Evolutionary conservation across 805 yeast genomes (phyloP).

Genomic region (Spathaspora arborariae): DNA sequence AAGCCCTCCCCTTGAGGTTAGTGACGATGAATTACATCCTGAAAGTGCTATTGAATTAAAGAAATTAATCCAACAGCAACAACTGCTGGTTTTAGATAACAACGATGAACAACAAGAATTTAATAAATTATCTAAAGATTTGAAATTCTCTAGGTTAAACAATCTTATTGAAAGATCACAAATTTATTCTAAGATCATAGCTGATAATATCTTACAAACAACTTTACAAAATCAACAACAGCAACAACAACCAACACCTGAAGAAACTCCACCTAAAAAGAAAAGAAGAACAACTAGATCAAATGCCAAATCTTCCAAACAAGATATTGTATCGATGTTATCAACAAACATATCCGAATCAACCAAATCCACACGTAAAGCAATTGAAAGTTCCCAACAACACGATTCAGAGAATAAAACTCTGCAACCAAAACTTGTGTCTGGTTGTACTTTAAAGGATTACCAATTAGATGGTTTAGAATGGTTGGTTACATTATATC

Average conservation of each 20-base stretch:
- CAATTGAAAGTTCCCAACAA: conserved; percentile 24
- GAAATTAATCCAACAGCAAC: conserved; percentile 6
- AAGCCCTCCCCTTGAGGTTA: not conserved
- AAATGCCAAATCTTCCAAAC: conserved; percentile 7
- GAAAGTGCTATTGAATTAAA: conserved; percentile 3
- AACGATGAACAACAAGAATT: conserved; percentile 36
- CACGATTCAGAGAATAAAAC: conserved; percentile 4
- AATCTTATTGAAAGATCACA: conserved; percentile 83
- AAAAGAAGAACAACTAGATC: conserved; percentile 12
- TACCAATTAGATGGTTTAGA: conserved; percentile 89
- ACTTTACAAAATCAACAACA: conserved; percentile 21
- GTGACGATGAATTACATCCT: conserved; percentile 1
- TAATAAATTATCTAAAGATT: conserved; percentile 45
- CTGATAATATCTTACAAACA: conserved; percentile 66
- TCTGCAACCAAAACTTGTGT: conserved; percentile 28
- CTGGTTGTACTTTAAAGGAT: conserved; percentile 61
- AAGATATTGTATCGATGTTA: conserved; percentile 17
- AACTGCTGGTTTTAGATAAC: not conserved
- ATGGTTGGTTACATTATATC: conserved; percentile 85
- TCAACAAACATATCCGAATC: conserved; percentile 15
- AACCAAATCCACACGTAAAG: conserved; percentile 17
- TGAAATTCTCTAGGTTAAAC: conserved; percentile 63
- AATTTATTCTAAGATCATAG: conserved; percentile 79
- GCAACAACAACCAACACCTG: conserved; percentile 7
- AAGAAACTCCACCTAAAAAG: conserved; percentile 18